phyloP scores from a whole-genome alignment of 495 filamentous ascomycete genomes.

The Choiromyces venosus region DNA sequence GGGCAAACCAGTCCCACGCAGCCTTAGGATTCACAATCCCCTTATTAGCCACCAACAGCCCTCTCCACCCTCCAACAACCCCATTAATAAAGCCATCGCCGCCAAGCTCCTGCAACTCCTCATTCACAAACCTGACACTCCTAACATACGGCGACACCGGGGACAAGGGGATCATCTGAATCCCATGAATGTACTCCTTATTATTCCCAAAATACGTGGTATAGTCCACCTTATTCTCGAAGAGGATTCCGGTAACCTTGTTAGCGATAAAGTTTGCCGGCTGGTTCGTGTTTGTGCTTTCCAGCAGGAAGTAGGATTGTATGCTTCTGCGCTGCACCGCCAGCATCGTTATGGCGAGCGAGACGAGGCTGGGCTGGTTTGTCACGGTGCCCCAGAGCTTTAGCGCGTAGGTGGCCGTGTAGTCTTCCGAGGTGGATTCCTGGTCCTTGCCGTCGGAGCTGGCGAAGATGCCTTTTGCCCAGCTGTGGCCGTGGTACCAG shows the following conservation, averaged over 20 bases:
- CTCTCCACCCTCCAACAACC: constrained; percentile 66
- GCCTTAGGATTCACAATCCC: constrained; percentile 66
- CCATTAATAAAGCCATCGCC: constrained; percentile 53
- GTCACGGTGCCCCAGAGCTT: constrained; percentile 86
- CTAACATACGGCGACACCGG: constrained; percentile 62
- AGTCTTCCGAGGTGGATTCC: constrained; percentile 83
- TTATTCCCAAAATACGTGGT: constrained; percentile 81
- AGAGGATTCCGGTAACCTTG: constrained; percentile 83
- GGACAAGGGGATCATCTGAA: constrained; percentile 85
- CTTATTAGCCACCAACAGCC: constrained; percentile 73
- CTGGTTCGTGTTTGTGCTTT: constrained; percentile 59
- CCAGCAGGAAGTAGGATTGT: constrained; percentile 56
- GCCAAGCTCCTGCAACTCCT: constrained; percentile 82
- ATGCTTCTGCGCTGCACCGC: constrained; percentile 78
- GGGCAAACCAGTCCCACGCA: constrained; percentile 65
- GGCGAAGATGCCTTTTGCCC: constrained; percentile 84
- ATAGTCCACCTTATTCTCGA: constrained; percentile 92
- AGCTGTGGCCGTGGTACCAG: constrained; percentile 90
- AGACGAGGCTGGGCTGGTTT: constrained; percentile 70
- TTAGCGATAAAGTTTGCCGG: constrained; percentile 70
- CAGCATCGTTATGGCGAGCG: constrained; percentile 46
- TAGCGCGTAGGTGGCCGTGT: constrained; percentile 73
- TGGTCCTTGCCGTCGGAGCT: constrained; percentile 83
- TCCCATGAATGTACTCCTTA: constrained; percentile 77
- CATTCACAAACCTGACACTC: constrained; percentile 58